Conservation (phyloP, 805 yeast species). For the Candida adriatica region DNA sequence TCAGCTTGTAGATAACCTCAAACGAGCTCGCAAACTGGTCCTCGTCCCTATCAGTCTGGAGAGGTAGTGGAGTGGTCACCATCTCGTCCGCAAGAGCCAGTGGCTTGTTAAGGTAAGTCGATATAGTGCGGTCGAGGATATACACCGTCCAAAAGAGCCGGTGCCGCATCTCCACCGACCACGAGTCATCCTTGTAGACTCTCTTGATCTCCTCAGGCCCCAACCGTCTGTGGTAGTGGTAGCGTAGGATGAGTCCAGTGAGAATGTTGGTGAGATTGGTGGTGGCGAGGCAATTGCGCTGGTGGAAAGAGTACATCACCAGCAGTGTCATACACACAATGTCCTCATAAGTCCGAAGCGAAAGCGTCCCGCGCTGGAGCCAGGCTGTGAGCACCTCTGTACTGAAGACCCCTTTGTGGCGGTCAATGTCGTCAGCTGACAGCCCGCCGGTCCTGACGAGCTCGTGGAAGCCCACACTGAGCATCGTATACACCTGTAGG, state of each 20-base stretch:
- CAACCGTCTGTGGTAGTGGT: conserved; percentile 37
- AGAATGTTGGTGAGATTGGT: conserved; percentile 48
- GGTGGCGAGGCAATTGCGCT: conserved; percentile 45
- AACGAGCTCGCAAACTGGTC: conserved; percentile 34
- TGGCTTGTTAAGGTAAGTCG: conserved; percentile 46
- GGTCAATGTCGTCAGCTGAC: conserved; percentile 7
- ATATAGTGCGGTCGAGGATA: conserved; percentile 40
- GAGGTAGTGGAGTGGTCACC: conserved; percentile 41
- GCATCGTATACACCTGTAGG: conserved; percentile 14
- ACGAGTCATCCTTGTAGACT: conserved; percentile 18
- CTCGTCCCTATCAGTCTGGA: conserved; percentile 32
- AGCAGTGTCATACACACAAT: conserved; percentile 37
- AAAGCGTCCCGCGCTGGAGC: conserved; percentile 19
- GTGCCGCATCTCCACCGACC: conserved; percentile 33
- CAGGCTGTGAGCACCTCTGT: conserved; percentile 6
- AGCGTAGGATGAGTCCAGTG: conserved; percentile 36
- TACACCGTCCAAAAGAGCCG: conserved; percentile 44
- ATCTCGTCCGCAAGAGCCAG: conserved; percentile 44
- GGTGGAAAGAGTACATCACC: conserved; percentile 49
- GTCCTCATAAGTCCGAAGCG: conserved; percentile 35
- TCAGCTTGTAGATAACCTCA: conserved; percentile 36
- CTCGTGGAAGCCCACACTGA: conserved; percentile 18
- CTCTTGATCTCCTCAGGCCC: conserved; percentile 9
- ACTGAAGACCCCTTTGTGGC: conserved; percentile 8
- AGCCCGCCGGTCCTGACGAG: conserved; percentile 9